A percentile compares a stretch with the other conserved stretches of the same genome.
These are phyloP conservation scores for Halteria grandinella DNA, from an alignment of 73 alveolate genomes.

Conservation along the genomic window DNA sequence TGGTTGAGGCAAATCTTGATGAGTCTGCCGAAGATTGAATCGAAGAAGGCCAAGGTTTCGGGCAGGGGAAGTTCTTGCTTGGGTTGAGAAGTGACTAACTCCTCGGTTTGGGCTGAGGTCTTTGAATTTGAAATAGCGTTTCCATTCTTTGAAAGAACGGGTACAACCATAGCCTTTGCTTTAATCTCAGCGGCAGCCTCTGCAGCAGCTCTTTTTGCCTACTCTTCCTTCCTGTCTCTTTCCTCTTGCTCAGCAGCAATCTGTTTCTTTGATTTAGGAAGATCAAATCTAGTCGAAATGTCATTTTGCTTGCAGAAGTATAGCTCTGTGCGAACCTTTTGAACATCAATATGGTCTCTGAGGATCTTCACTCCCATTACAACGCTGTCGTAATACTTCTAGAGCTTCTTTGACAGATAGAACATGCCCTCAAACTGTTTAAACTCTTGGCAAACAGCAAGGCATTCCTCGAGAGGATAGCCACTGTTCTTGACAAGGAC, in stretches of 20 bases:
- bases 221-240: no score
- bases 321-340: conserved; percentile 1
- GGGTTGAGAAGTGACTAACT: no score
- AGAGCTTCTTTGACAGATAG: conserved; percentile 8
- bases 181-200: no score
- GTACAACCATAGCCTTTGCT: no score
- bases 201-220: no score
- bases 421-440: conserved; percentile 14
- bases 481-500: conserved; percentile 16
- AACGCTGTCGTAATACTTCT: conserved; percentile 21
- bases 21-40: neutral
- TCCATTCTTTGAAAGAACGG: no score
- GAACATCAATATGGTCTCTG: neutral
- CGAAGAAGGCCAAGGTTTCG: conserved; percentile 5
- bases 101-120: no score
- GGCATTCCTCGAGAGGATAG: conserved; percentile 33
- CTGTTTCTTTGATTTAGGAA: no score
- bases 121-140: no score
- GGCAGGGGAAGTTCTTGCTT: neutral
- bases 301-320: conserved; percentile 5
- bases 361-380: neutral
- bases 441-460: conserved; percentile 17
- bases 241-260: no score
- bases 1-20: conserved; percentile 25
- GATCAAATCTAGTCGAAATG: no score